Percentiles rank a stretch among this genome's conserved stretches.
Conservation (phyloP, 108 stramenopile species). For the Skeletonema tropicum region DNA sequence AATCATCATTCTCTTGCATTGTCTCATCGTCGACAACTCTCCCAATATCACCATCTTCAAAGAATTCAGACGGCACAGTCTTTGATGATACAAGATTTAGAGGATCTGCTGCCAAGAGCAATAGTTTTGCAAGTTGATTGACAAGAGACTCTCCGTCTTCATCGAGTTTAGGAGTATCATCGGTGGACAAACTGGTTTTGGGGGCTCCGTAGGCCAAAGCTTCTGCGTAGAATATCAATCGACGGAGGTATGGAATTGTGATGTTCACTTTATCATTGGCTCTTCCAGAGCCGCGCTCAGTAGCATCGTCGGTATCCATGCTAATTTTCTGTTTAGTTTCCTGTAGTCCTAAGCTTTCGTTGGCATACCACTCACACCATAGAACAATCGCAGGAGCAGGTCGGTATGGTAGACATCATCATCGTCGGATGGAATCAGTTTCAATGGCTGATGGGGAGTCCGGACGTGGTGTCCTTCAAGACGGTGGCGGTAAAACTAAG, state of each 20-base stretch:
- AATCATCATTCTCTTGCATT: slow-evolving; percentile 7
- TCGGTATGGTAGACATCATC: not conserved
- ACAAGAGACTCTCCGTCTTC: slow-evolving; percentile 37
- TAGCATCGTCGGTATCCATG: not conserved
- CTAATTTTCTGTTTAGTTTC: not conserved
- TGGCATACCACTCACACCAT: not conserved
- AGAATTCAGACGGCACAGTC: slow-evolving; percentile 32
- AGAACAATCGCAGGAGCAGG: not conserved
- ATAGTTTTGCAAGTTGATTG: slow-evolving; percentile 20
- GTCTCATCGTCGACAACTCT: slow-evolving; percentile 4
- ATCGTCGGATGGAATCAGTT: not conserved
- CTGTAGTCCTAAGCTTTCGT: not conserved
- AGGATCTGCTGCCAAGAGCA: slow-evolving; percentile 42
- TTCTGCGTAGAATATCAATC: slow-evolving; percentile 30
- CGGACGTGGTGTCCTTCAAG: not conserved
- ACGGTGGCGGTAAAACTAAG: not conserved
- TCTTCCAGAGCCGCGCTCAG: not conserved
- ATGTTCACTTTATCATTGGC: not conserved
- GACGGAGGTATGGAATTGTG: slow-evolving; percentile 25
- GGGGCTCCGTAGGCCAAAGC: slow-evolving; percentile 16
- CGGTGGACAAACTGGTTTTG: not conserved
- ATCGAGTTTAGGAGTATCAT: not conserved
- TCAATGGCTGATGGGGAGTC: no score
- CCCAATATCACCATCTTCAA: slow-evolving; percentile 12
- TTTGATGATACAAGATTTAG: slow-evolving; percentile 29